Evolutionary conservation across 768 basidiomycete species (phyloP).

Genomic region (Mycena chlorophos): DNA sequence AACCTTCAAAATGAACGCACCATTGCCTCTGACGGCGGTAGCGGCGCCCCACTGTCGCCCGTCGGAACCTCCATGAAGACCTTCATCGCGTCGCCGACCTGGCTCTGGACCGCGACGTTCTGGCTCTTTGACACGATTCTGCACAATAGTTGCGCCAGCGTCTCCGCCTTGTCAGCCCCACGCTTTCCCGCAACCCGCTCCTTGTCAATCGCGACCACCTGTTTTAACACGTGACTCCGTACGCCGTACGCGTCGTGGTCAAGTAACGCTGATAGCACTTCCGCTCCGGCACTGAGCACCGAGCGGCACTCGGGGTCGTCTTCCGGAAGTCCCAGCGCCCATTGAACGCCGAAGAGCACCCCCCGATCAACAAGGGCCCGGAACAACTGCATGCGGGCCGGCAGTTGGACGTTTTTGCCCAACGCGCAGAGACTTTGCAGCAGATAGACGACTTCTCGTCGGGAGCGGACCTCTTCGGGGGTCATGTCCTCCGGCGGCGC

Average conservation of each 20-base stretch:
- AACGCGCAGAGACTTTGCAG: slow-evolving; percentile 91
- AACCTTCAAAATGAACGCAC: slow-evolving; percentile 12
- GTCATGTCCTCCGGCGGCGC: slow-evolving; percentile 56
- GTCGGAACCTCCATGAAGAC: slow-evolving; percentile 77
- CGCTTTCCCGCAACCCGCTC: slow-evolving; percentile 58
- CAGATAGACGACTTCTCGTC: slow-evolving; percentile 80
- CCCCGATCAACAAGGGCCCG: slow-evolving; percentile 86
- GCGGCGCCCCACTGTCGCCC: slow-evolving; percentile 30
- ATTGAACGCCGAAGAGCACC: slow-evolving; percentile 87
- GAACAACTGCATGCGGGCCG: slow-evolving; percentile 82
- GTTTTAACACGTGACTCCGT: slow-evolving; percentile 80
- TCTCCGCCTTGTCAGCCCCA: slow-evolving; percentile 65
- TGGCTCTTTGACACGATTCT: slow-evolving; percentile 74
- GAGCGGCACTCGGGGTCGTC: slow-evolving; percentile 45
- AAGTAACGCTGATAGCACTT: slow-evolving; percentile 79
- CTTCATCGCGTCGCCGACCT: slow-evolving; percentile 85
- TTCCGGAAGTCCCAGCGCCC: slow-evolving; percentile 78
- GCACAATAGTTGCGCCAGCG: slow-evolving; percentile 75
- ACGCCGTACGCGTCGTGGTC: slow-evolving; percentile 92
- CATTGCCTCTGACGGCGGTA: slow-evolving; percentile 37
- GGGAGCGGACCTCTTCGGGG: slow-evolving; percentile 55
- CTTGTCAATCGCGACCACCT: slow-evolving; percentile 68
- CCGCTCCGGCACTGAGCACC: slow-evolving; percentile 82
- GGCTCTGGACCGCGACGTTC: slow-evolving; percentile 86
- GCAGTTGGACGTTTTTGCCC: slow-evolving; percentile 95